Base-by-base conservation (phyloP, 1,284 basidiomycete species). In the Melampsora americana region DNA sequence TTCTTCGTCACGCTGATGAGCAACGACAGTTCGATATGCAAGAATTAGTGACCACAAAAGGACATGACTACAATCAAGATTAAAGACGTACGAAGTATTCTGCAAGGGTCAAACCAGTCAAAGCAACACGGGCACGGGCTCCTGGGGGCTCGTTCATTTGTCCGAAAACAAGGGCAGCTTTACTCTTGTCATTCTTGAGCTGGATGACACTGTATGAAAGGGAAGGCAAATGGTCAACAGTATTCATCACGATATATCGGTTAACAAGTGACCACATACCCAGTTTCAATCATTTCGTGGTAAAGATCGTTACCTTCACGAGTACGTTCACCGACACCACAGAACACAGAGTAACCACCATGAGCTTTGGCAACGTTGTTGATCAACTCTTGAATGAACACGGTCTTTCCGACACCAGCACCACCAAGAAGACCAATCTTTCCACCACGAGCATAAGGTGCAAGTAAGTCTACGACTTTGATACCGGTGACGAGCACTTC, bases 141-240 rank as follows among this genome's bases (percentile, higher is more conserved):
- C 95, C 95, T 82, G 95, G 95, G 85, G 95, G 95, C 88, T 99
- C 95, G 88, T 99, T 99, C 95, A 99, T 99, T 87, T 99, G 95
- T 88, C 95, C 95, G 88, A 99, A 99, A 81, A 99, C 95, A 80
- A 99, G 90, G 82, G 95, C 95, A 86, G 97, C 95, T 89, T 99
- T 98, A 85, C 95, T 98, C 78, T 81, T 81, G 80, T 81, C 80
- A 78, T 81, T 82, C 70, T 82, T 78, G 79, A 82, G 79, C 80
- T 98, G 95, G 89, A 99, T 99, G 88, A 99, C 95, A 90, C 95
- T 95, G 78, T 95, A 98, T 94, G 86, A 96, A 20, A 74, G 20
- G 35, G 11, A 67, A 44, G 26, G 64, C 28, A 23, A 4, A 44
- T 44, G 20, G 28, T 48, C 44, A 62, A 39, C 32, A 66, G 44